Evolutionary conservation across 2,329 filamentous ascomycete species (phyloP), one percentile per base, ranked within the genome.

Genomic region (Cladosporium oxysporum): DNA sequence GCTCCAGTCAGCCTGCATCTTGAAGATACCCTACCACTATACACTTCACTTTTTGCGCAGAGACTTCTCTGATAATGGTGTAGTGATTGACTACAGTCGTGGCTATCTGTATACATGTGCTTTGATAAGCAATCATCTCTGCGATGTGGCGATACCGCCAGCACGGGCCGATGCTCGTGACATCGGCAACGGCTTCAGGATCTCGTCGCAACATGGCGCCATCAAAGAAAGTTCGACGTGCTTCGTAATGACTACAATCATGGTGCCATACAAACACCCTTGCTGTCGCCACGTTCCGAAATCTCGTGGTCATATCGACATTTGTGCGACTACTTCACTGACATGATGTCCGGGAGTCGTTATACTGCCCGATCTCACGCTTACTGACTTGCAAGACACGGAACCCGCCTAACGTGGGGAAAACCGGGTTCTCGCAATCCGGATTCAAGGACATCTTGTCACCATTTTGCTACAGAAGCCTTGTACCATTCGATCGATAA

Each of bases 1-100:
- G 61, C 61, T 63, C n/a, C 50, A 63, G 35, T 62, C 44, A 52
- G 44, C 59, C 33, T 23, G 41, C 26, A 62, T 16, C 26, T 18
- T 21, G 28, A 23, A n/a, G 35, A 18, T 35, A 52, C 29, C 59
- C 5, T 31, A 21, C 23, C 59, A 31, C 28, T 47, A 11, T 29
- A 52, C 18, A 8, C 31, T 62, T 41, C 37, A 47, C 47, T 31
- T 61, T 49, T 16, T 61, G 58, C 35, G 41, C 33, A 41, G 28
- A 41, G 37, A 31, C 37, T 61, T 61, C 11, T 29, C 8, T 7
- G 14, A 58, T 29, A 58, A n/a, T 26, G 37, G 37, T 44, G 37
- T 44, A 44, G 16, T 44, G 37, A 44, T n/a, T n/a, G n/a, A 16
- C 11, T 18, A 18, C 18, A 23, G 3, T n/a, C n/a, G 10, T 44